phyloP scores from a whole-genome alignment of 129 eudicot species.

The carrot (Daucus carota) region DH1_v3.0 NC_030385.2:19515501-19516000 shows the following conservation, averaged over 20 bases:
- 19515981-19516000: background rate
- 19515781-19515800: background rate
- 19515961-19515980: no score
- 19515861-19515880: background rate
- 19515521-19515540: background rate
- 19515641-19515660: background rate
- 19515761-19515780: background rate
- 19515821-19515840: background rate
- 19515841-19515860: background rate
- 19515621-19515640: background rate
- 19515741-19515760: background rate
- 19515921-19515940: background rate
- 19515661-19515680: background rate
- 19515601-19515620: no score
- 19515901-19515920: no score
- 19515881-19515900: background rate
- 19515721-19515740: background rate
- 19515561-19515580: background rate
- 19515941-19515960: background rate
- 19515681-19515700: background rate
- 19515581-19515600: no score
- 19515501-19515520: background rate
- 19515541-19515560: background rate
- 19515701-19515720: background rate
- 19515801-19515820: background rate